Base-by-base conservation (phyloP, 768 basidiomycete species). In the Leccinum uliginosum region DNA sequence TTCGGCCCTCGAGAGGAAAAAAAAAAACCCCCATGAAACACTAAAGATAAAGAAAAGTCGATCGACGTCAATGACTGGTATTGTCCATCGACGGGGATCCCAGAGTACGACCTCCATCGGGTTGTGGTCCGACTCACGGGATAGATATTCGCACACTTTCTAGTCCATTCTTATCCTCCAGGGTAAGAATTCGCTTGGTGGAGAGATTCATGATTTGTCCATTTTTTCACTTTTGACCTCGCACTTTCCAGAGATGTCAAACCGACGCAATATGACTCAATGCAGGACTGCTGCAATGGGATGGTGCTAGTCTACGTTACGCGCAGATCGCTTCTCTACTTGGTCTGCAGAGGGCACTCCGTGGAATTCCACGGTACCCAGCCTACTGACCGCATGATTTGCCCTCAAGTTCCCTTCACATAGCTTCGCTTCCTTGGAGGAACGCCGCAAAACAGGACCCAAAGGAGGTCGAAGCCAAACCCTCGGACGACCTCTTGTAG, bases 341-440 rank as follows among this genome's bases (percentile, higher is more conserved):
- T 6, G 55, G 35, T 17, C 44, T 49, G 21, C 55, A 53, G 43
- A 46, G 44, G 48, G 3, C 29, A 53, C 51, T 50, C 62, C 69
- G 62, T 69, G 69, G 67, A 67, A 45, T 59, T 62, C 58, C 58
- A 57, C 53, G 53, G 50, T 29, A 23, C 21, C 40, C n/a, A 40
- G 30, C 34, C 54, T 49, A 27, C 52, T 56, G 54, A 47, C 47
- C 56, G 56, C 59, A 62, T 52, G 51, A 59, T 59, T 54, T 57
- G 50, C 58, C 23, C 55, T 44, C 38, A n/a, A n/a, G 19, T 50
- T 58, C 17, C 40, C 60, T 61, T 60, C 60, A 59, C 58, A 62
- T 59, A 55, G 43, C 29, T 54, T 59, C 59, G 56, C 59, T 63
- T 65, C 61, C 53, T 14, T 63, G 60, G 57, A 46, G 30, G 40